Evolutionary conservation across 1,284 basidiomycete genomes (phyloP).

Genomic region (Apiotrichum sp.): DNA sequence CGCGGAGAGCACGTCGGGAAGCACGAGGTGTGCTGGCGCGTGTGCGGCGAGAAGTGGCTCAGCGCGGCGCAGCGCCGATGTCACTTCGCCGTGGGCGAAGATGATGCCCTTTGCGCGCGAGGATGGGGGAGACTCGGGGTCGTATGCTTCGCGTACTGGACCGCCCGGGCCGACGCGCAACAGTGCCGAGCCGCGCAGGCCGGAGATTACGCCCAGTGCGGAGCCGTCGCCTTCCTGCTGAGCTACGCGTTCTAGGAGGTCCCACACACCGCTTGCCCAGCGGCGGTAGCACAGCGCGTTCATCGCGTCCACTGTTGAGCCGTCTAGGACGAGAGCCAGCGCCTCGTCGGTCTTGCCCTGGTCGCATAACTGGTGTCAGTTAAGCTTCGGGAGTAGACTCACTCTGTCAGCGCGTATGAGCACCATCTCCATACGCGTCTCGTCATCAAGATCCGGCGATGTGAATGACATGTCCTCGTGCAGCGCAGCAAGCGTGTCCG

Average conservation of each 20-base stretch:
- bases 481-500: constrained; percentile 26
- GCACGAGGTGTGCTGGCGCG: constrained; percentile 28
- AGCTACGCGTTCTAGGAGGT: constrained; percentile 25
- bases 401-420: constrained; percentile 16
- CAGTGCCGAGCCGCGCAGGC: constrained; percentile 13
- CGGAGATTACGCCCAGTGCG: constrained; percentile 15
- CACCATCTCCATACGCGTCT: constrained; percentile 8
- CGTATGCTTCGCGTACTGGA: constrained; percentile 15
- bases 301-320: constrained; percentile 18
- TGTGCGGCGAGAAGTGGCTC: constrained; percentile 19
- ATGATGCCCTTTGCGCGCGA: constrained; percentile 15
- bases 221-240: constrained; percentile 19
- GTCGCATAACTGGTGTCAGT: neutral
- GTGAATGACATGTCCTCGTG: constrained; percentile 19
- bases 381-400: neutral
- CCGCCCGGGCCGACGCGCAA: constrained; percentile 24
- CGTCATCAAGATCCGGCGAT: constrained; percentile 6
- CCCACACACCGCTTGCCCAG: constrained; percentile 36
- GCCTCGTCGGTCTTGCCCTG: constrained; percentile 28
- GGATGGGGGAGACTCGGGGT: constrained; percentile 7
- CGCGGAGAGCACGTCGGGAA: constrained; percentile 31
- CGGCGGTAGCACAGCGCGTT: constrained; percentile 25
- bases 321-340: constrained; percentile 27
- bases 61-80: constrained; percentile 15
- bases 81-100: constrained; percentile 26